A percentile compares a stretch with the other conserved stretches of the same genome.
These are phyloP conservation scores for Sporothrix schenckii DNA, from an alignment of 2,329 filamentous ascomycete species.

Conservation along the genomic window DNA sequence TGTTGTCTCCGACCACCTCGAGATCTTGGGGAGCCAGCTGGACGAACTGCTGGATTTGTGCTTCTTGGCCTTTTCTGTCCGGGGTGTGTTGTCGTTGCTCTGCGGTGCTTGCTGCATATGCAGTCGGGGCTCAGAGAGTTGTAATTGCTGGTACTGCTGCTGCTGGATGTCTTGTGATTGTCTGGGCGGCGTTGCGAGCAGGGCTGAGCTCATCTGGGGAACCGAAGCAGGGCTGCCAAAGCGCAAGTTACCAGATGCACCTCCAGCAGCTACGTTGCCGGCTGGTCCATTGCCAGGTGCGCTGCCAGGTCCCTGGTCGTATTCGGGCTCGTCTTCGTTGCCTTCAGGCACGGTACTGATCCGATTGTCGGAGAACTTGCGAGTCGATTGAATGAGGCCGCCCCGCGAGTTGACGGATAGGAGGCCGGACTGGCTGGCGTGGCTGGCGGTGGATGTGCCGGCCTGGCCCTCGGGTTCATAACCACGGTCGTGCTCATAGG, in stretches of 20 bases:
- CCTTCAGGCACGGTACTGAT: conserved; percentile 88
- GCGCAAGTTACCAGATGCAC: conserved; percentile 54
- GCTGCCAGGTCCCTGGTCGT: conserved; percentile 49
- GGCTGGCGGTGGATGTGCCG: conserved; percentile 72
- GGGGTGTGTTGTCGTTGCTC: conserved; percentile 80
- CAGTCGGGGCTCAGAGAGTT: conserved; percentile 27
- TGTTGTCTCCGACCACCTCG: conserved; percentile 96
- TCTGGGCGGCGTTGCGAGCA: conserved; percentile 51
- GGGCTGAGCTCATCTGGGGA: conserved; percentile 32
- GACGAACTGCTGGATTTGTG: conserved; percentile 85
- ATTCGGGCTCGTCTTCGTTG: conserved; percentile 72
- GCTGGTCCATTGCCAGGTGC: conserved; percentile 57
- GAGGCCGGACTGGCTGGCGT: conserved; percentile 74
- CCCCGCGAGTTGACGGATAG: conserved; percentile 63
- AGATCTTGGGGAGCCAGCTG: conserved; percentile 84
- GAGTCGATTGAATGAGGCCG: conserved; percentile 40
- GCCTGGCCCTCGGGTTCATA: conserved; percentile 84
- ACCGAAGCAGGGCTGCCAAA: conserved; percentile 27
- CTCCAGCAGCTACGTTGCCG: conserved; percentile 52
- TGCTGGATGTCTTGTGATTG: conserved; percentile 8
- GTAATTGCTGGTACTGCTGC: conserved; percentile 18
- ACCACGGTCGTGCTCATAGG: conserved; percentile 69
- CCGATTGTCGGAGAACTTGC: conserved; percentile 71
- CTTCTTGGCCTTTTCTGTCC: conserved; percentile 76
- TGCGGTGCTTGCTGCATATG: conserved; percentile 38